Percentiles rank a stretch among this genome's conserved stretches.
These are phyloP conservation scores for Stereum hirsutum DNA, from an alignment of 1,284 basidiomycete species.

Conservation along the genomic window DNA sequence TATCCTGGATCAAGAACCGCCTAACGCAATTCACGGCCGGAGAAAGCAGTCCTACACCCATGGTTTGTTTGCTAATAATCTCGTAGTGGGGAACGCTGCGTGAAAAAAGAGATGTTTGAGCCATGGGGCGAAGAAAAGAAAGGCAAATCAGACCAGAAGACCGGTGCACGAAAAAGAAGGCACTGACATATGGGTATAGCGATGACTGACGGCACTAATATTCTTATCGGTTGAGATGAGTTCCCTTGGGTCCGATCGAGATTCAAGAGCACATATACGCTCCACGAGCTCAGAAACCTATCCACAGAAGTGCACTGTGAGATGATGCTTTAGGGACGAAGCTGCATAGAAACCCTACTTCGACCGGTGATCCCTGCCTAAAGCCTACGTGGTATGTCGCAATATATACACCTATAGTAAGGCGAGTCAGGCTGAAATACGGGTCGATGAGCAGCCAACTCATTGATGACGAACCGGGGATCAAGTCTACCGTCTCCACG, in stretches of 20 bases:
- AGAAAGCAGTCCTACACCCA: constrained; percentile 23
- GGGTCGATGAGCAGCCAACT: not conserved
- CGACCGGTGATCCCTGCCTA: constrained; percentile 44
- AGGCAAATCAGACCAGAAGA: no score
- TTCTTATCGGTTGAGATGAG: constrained; percentile 24
- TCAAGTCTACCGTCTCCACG: constrained; percentile 41
- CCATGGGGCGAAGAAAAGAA: no score
- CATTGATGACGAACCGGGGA: constrained; percentile 29
- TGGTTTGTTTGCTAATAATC: constrained; percentile 34
- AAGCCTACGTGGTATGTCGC: constrained; percentile 55
- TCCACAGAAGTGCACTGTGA: no score
- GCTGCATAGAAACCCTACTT: no score
- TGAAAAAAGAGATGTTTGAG: no score
- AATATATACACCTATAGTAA: constrained; percentile 46
- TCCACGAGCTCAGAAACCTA: constrained; percentile 36
- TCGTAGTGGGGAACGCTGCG: constrained; percentile 51
- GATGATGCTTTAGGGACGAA: no score
- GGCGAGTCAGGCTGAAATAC: no score
- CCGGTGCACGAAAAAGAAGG: constrained; percentile 1
- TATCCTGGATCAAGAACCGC: constrained; percentile 8
- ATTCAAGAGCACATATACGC: constrained; percentile 39
- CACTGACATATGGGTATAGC: constrained; percentile 59
- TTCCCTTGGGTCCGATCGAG: constrained; percentile 23
- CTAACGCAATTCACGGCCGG: constrained; percentile 25
- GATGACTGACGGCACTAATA: constrained; percentile 31